Evolutionary conservation across 108 stramenopile species (phyloP), one percentile per base, ranked within the genome.

Genomic region (Discostella stelligeroides): DNA sequence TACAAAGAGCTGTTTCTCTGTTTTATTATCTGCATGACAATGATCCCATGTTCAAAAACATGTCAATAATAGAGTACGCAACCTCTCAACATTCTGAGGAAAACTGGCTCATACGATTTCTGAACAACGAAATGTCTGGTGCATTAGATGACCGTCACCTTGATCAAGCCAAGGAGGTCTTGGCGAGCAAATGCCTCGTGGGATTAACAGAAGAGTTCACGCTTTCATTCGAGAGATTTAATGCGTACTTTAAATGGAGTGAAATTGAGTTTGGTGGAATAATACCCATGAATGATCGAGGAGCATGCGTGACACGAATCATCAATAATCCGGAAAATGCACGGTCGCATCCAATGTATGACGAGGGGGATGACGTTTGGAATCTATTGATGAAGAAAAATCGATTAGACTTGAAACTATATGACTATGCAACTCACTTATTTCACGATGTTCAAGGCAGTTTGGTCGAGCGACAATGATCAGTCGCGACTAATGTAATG

Each of bases 41-140:
- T 38, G 72, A 79, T 68, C 71, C 77, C 13, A 73, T 71, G 0
- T 73, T 60, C 59, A 60, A 73, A 46, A 55, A 47, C 12, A 73
- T 72, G 79, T 70, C 74, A 11, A 60, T 80, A 37, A 57, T 70
- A 42, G 68, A 80, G 55, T 80, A 70, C 48, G 79, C 79, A 23
- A 43, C n/a, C n/a, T 70, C 68, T 40, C 53, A 75, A 24, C 75
- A 70, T 51, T 58, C 69, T 9, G 71, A 73, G 39, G 74, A 80
- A n/a, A 80, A 80, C 29, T 80, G 79, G 79, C 66, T 80, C 63
- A 46, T 34, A 41, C 21, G 78, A 63, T 79, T 79, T 53, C 20
- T 79, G 24, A 73, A 65, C 6, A 79, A 79, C 43, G 66, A 79
- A 64, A 79, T 79, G 78, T 61, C 59, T 12, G 72, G 78, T 24